Evolutionary conservation across 192 early-diverging fungal species (phyloP).

Genomic region (Powellomyces hirtus): DNA sequence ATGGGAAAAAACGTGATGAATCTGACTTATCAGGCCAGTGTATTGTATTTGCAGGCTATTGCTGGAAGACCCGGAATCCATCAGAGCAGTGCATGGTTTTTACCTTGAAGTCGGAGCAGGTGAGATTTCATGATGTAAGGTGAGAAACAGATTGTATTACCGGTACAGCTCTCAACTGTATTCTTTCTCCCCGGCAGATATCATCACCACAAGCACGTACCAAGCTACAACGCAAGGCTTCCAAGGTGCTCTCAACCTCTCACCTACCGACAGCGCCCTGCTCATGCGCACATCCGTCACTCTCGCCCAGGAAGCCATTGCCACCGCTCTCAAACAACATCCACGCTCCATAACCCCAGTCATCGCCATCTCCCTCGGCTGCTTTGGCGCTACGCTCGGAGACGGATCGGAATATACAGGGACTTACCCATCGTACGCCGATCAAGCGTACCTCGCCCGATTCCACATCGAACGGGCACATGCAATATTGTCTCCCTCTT

Average conservation of each 20-base stretch:
- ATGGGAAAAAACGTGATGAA: background rate
- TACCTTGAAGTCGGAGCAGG: conserved; percentile 17
- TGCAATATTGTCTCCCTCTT: background rate
- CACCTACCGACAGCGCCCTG: background rate
- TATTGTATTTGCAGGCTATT: conserved; percentile 12
- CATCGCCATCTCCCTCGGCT: background rate
- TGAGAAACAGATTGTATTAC: too few species aligned
- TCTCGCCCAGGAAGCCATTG: background rate
- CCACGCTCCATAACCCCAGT: background rate
- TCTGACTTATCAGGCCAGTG: too few species aligned
- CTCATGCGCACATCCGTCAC: background rate
- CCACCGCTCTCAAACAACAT: too few species aligned
- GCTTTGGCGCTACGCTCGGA: background rate
- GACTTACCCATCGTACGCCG: background rate
- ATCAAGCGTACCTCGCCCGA: background rate
- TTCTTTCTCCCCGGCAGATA: background rate
- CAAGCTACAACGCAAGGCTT: background rate
- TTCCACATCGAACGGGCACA: background rate
- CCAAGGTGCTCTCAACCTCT: background rate
- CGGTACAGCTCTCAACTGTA: too few species aligned
- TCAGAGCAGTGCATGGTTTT: conserved; percentile 1
- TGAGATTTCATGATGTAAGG: too few species aligned
- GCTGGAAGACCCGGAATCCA: conserved; percentile 9
- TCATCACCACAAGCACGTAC: background rate
- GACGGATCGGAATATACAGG: background rate